Evolutionary conservation across 805 yeast species (phyloP).

Genomic region (Cyberlindnera misumaiensis): DNA sequence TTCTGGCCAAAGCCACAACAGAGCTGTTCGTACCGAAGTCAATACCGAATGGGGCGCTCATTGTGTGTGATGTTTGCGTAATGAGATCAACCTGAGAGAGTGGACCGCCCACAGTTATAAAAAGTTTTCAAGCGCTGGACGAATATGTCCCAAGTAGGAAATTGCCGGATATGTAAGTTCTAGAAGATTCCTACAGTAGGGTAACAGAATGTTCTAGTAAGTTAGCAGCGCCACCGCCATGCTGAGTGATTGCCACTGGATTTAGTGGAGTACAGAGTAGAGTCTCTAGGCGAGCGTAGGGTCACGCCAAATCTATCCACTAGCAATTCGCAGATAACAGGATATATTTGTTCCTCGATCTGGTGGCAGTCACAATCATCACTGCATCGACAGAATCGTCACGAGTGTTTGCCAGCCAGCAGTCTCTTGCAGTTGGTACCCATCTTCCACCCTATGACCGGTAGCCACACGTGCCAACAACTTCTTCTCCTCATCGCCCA

Average conservation of each 20-base stretch:
- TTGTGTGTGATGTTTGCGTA: slow-evolving; percentile 21
- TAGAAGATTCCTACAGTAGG: too few relatives aligned
- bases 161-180: too few relatives aligned
- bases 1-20: slow-evolving; percentile 93
- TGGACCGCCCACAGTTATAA: neutral
- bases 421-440: slow-evolving; percentile 43
- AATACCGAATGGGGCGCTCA: slow-evolving; percentile 95
- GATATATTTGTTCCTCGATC: too few relatives aligned
- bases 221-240: too few relatives aligned
- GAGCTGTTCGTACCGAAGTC: slow-evolving; percentile 95
- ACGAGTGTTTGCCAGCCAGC: slow-evolving; percentile 82
- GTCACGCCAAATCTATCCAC: too few relatives aligned
- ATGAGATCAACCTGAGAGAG: neutral
- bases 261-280: too few relatives aligned
- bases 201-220: too few relatives aligned
- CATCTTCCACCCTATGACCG: slow-evolving; percentile 35
- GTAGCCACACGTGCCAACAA: slow-evolving; percentile 43
- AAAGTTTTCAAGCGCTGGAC: neutral
- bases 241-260: too few relatives aligned
- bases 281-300: too few relatives aligned
- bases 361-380: neutral
- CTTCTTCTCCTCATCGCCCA: slow-evolving; percentile 48
- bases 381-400: slow-evolving; percentile 34
- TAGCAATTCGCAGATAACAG: too few relatives aligned
- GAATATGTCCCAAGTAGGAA: too few relatives aligned